A percentile compares a stretch with the other conserved stretches of the same genome.
Conservation (phyloP, 768 basidiomycete species). For the Coprinopsis marcescibilis region DNA sequence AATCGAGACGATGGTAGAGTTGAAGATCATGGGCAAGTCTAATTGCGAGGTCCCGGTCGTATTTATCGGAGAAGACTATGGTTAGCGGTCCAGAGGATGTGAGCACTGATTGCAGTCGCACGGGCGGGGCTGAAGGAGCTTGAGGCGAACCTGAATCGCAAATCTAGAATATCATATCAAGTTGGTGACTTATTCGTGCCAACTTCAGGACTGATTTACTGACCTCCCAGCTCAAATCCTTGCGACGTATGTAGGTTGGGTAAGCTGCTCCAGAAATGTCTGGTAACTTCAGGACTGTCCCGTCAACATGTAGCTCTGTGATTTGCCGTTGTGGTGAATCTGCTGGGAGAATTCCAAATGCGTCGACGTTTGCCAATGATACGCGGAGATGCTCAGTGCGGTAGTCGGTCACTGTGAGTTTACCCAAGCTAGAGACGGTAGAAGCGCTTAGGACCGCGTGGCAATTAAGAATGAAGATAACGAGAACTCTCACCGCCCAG, state of each 20-base stretch:
- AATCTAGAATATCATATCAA: neutral
- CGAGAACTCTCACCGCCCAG: slow-evolving; percentile 53
- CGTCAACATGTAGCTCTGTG: neutral
- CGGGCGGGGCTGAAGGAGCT: slow-evolving; percentile 34
- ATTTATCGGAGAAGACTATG: slow-evolving; percentile 45
- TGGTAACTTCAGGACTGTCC: neutral
- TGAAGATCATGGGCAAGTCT: slow-evolving; percentile 65
- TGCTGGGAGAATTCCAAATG: too few species aligned
- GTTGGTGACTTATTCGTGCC: neutral
- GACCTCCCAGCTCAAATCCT: slow-evolving; percentile 8
- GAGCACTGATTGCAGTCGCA: slow-evolving; percentile 67
- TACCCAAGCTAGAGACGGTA: slow-evolving; percentile 27
- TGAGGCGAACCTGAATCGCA: neutral
- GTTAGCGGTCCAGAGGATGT: slow-evolving; percentile 45
- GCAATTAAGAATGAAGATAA: neutral
- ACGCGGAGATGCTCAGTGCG: too few species aligned
- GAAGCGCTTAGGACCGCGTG: neutral
- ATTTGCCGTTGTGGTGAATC: too few species aligned
- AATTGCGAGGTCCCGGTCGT: slow-evolving; percentile 44
- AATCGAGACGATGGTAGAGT: slow-evolving; percentile 65
- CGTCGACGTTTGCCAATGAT: too few species aligned
- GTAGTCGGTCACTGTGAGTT: slow-evolving; percentile 36
- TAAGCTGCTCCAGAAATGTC: neutral
- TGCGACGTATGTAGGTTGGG: slow-evolving; percentile 1
- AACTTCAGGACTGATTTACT: slow-evolving; percentile 7